Evolutionary conservation across 1,284 basidiomycete species (phyloP).

Genomic region (Porogramme epimiltina): DNA sequence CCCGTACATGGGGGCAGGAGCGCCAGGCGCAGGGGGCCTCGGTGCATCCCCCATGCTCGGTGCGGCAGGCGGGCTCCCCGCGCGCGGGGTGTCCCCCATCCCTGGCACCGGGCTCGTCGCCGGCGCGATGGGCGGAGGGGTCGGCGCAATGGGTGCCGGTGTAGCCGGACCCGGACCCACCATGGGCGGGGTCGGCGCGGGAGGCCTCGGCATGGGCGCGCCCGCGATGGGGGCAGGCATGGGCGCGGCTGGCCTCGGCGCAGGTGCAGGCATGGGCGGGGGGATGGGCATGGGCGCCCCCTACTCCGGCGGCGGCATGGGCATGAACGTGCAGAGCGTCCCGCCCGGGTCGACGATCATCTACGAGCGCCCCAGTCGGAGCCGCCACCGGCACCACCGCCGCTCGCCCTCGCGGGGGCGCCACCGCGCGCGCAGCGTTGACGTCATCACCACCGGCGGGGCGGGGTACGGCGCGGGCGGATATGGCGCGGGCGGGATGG

Average conservation of each 20-base stretch:
- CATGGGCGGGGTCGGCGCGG: background rate
- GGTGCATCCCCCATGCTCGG: background rate
- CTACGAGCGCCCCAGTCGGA: slow-evolving; percentile 6
- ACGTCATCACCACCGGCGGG: slow-evolving; percentile 9
- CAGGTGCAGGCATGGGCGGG: background rate
- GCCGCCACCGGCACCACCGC: slow-evolving; percentile 4
- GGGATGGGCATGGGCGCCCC: background rate
- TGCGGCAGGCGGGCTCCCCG: background rate
- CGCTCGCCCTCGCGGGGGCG: slow-evolving; percentile 1
- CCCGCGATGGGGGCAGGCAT: background rate
- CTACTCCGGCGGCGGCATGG: background rate
- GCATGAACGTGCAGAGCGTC: slow-evolving; percentile 11
- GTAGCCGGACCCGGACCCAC: background rate
- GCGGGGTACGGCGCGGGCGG: slow-evolving; percentile 4
- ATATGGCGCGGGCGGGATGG: slow-evolving; percentile 6
- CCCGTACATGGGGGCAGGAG: background rate
- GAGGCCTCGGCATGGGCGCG: background rate
- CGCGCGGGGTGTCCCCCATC: background rate
- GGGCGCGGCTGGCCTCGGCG: background rate
- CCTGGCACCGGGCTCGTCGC: background rate
- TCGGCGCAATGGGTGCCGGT: background rate
- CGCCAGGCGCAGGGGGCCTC: background rate
- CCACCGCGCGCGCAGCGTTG: slow-evolving; percentile 24
- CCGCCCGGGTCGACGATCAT: slow-evolving; percentile 23
- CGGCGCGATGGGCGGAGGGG: background rate